These are phyloP conservation scores for Colletotrichum cordylinicola DNA, from an alignment of 2,329 filamentous ascomycete genomes.

Conservation along the genomic window DNA sequence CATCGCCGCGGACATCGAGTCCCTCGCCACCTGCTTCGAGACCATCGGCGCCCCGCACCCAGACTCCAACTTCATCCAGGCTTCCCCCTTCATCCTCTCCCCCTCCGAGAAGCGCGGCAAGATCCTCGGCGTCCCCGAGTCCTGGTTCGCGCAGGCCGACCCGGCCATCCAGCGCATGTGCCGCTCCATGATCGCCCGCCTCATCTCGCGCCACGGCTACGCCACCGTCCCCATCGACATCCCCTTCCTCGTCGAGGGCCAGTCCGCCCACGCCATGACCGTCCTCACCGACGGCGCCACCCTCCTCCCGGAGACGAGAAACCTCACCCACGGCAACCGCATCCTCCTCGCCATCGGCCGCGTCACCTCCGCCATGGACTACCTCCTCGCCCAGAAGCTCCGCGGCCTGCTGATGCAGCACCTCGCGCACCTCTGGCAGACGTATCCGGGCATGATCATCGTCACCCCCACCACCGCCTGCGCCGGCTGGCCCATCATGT, in stretches of 20 bases:
- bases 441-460: constrained; percentile 73
- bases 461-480: constrained; percentile 70
- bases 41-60: constrained; percentile 70
- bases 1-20: constrained; percentile 70
- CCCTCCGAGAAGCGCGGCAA: constrained; percentile 38
- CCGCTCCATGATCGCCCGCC: constrained; percentile 52
- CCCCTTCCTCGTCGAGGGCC: constrained; percentile 66
- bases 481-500: constrained; percentile 49
- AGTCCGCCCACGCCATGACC: constrained; percentile 76
- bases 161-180: constrained; percentile 48
- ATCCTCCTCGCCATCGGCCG: constrained; percentile 70
- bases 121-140: constrained; percentile 66
- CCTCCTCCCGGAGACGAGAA: constrained; percentile 49
- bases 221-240: constrained; percentile 60
- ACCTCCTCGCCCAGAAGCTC: constrained; percentile 73
- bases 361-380: constrained; percentile 68
- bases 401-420: constrained; percentile 74
- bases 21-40: constrained; percentile 70
- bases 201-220: constrained; percentile 60
- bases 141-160: constrained; percentile 62
- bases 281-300: constrained; percentile 69
- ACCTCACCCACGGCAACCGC: constrained; percentile 66
- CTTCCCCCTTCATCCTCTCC: constrained; percentile 28
- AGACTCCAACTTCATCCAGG: constrained; percentile 57
- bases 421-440: constrained; percentile 68